A percentile compares a stretch with the other conserved stretches of the same genome.
Evolutionary conservation across 2,329 filamentous ascomycete species (phyloP).

Genomic region (Nakataea oryzae): DNA sequence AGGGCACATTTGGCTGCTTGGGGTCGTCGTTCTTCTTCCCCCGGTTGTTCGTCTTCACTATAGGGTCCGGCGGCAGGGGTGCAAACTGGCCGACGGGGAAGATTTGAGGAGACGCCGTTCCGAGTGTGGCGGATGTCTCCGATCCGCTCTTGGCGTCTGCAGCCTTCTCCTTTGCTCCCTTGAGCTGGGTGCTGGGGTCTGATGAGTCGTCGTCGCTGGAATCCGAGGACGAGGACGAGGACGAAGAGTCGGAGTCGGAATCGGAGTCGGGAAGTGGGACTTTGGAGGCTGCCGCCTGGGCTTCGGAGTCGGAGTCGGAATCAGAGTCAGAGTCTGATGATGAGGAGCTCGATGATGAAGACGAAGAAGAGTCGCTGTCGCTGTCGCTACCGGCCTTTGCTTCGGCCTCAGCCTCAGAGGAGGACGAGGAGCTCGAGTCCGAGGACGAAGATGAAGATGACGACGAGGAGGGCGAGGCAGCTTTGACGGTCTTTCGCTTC

Average conservation of each 20-base stretch:
- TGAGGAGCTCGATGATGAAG: constrained; percentile 11
- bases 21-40: constrained; percentile 30
- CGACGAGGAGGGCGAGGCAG: constrained; percentile 19
- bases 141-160: constrained; percentile 16
- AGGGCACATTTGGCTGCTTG: constrained; percentile 55
- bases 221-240: constrained; percentile 11
- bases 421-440: constrained; percentile 17
- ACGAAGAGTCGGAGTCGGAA: constrained; percentile 17
- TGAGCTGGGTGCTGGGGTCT: constrained; percentile 19
- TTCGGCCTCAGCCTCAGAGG: constrained; percentile 6
- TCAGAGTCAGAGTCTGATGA: constrained; percentile 16
- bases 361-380: constrained; percentile 9
- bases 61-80: constrained; percentile 43
- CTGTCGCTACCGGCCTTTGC: constrained; percentile 2
- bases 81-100: constrained; percentile 26
- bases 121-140: constrained; percentile 36
- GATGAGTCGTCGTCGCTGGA: constrained; percentile 22
- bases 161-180: constrained; percentile 14
- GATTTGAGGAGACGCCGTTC: constrained; percentile 40
- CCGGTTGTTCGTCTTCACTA: constrained; percentile 25
- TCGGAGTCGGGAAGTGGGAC: constrained; percentile 20
- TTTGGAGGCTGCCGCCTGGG: constrained; percentile 15
- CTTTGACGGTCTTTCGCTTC: constrained; percentile 31
- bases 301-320: constrained; percentile 18
- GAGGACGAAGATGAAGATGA: constrained; percentile 21